Base-by-base conservation (phyloP, 2,329 filamentous ascomycete genomes). In the Arthrobotrys sinensis region DNA sequence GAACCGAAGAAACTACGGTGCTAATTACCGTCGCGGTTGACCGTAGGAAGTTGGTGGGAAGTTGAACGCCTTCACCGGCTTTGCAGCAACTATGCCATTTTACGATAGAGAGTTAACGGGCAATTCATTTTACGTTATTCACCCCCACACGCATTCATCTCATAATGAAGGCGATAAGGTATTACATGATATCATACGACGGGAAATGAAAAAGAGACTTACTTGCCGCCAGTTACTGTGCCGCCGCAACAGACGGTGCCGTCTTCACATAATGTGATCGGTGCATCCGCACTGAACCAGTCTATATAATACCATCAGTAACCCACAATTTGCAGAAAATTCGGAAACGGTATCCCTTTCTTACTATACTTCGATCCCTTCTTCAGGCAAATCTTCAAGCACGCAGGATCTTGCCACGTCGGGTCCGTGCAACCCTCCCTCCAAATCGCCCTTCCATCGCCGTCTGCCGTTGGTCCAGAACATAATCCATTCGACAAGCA, bases 371-470 rank as follows among this genome's bases (percentile, higher is more conserved):
- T 14, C 40, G 38, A 53, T 0, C 57, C 68, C 38, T 53, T 71
- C 34, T n/a, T 53, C 0, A 71, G 34, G 21, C 80, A 82, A 34
- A 82, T 60, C 50, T 81, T 81, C n/a, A 80, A 45, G 53, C 81
- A 81, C 1, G 50, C 79, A 0, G 79, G 73, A 43, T 70, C 78
- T 21, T 80, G 38, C 80, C 81, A 82, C 14, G 81, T 81, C 19
- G 63, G 73, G 57, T 82, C 81, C 14, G 81, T 81, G 66, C 81
- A 82, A 45, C 80, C 79, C 68, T 80, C 80, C 38, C 81, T 77
- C 79, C 80, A 81, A 11, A 80, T n/a, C 5, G 45, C 55, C 8
- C 28, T 52, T 45, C 34, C 6, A 10, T 1, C 16, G 12, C 46
- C 40, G n/a, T 64, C 34, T 40, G 68, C 16, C 1, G 40, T 48